These are phyloP conservation scores for Stereocaulon alpinum DNA, from an alignment of 495 filamentous ascomycete species.

Conservation along the genomic window DNA sequence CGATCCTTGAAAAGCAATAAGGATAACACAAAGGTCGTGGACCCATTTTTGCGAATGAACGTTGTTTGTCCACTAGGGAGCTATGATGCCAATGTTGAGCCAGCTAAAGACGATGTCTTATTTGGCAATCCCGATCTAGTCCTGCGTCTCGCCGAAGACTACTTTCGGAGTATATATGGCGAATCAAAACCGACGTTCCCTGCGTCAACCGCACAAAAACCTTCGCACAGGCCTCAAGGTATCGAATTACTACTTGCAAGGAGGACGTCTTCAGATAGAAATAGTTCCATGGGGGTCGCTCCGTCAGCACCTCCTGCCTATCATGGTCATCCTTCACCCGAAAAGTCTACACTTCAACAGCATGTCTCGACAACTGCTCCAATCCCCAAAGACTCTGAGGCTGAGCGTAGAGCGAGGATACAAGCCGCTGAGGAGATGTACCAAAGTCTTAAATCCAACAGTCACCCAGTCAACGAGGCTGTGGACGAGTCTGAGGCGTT, in stretches of 20 bases:
- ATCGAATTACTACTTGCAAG: conserved; percentile 28
- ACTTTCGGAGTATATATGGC: conserved; percentile 50
- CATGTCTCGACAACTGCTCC: background rate
- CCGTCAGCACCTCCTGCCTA: background rate
- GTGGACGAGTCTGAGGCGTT: background rate
- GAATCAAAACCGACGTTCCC: conserved; percentile 20
- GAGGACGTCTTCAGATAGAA: conserved; percentile 15
- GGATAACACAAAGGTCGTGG: conserved; percentile 28
- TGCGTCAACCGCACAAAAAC: conserved; percentile 9
- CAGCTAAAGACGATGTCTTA: conserved; percentile 78
- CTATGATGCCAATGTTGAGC: conserved; percentile 87
- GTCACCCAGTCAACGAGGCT: background rate
- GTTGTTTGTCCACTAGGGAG: conserved; percentile 57
- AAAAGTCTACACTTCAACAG: background rate
- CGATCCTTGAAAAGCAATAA: conserved; percentile 29
- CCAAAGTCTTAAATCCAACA: background rate
- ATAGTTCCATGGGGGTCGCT: background rate
- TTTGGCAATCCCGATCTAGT: conserved; percentile 55
- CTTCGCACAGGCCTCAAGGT: conserved; percentile 1
- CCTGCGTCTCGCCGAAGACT: conserved; percentile 38
- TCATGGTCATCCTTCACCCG: background rate
- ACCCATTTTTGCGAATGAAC: conserved; percentile 67
- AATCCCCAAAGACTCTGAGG: too few species aligned
- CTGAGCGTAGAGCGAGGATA: too few species aligned
- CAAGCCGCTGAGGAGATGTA: background rate